These are phyloP conservation scores for Aspergillus ibericus DNA, from an alignment of 2,329 filamentous ascomycete species.

Conservation along the genomic window DNA sequence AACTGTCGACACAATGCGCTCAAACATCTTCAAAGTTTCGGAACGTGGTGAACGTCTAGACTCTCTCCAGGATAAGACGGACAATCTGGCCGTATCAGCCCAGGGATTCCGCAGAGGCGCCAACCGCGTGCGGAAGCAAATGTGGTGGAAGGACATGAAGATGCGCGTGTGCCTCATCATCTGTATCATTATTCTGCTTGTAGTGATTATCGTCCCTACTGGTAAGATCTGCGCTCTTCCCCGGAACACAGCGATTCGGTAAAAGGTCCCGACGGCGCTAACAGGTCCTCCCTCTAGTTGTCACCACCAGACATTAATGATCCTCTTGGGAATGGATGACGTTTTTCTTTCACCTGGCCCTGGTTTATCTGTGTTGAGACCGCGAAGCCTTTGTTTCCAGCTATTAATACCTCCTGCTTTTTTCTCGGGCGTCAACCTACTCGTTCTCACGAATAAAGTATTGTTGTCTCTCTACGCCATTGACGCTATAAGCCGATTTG, in stretches of 20 bases:
- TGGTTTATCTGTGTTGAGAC: slow-evolving; percentile 35
- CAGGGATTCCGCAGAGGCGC: slow-evolving; percentile 95
- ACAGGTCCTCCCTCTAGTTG: slow-evolving; percentile 33
- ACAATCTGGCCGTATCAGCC: slow-evolving; percentile 88
- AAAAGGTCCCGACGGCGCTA: slow-evolving; percentile 14
- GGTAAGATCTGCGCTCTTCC: slow-evolving; percentile 59
- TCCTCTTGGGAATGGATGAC: slow-evolving; percentile 33
- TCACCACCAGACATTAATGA: slow-evolving; percentile 46
- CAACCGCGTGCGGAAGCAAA: slow-evolving; percentile 92
- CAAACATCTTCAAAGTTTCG: slow-evolving; percentile 96
- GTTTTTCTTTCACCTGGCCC: slow-evolving; percentile 28
- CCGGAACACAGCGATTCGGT: background rate
- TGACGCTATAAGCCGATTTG: slow-evolving; percentile 30
- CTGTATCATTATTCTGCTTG: slow-evolving; percentile 85
- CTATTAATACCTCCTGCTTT: slow-evolving; percentile 39
- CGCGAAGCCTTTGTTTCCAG: slow-evolving; percentile 34
- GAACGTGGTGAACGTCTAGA: slow-evolving; percentile 89
- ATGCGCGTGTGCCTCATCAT: slow-evolving; percentile 96
- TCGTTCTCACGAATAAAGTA: slow-evolving; percentile 32
- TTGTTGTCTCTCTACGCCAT: slow-evolving; percentile 28
- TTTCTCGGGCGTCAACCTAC: slow-evolving; percentile 36
- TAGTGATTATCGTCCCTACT: slow-evolving; percentile 90
- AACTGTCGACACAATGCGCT: slow-evolving; percentile 90
- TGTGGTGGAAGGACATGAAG: slow-evolving; percentile 99
- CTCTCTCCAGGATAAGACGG: slow-evolving; percentile 84